Base-by-base conservation (phyloP, 2,329 filamentous ascomycete genomes). In the Fusarium sulawesiense region DNA sequence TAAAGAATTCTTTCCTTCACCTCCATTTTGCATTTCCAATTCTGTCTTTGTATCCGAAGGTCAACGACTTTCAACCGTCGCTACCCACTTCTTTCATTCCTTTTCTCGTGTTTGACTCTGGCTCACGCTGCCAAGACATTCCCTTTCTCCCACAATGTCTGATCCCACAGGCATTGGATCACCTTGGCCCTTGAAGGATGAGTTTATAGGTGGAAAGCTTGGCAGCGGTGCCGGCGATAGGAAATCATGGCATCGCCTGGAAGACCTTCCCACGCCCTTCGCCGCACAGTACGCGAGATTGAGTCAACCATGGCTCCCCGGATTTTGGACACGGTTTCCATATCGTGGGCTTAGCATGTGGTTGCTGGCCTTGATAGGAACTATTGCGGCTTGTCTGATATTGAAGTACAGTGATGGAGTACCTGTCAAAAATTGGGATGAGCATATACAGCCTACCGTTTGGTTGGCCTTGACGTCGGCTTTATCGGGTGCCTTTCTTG, bases 381-480 rank as follows among this genome's bases (percentile, higher is more conserved):
- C 70, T 2, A 16, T 63, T 2, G 60, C 67, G 5, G 70, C 67
- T 9, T 14, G 61, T 7, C 32, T 73, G 2, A 71, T 73, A 45
- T 53, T 73, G 18, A 46, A 45, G 2, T 68, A 66, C 16, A 73
- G 70, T 9, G 60, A 73, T 16, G 67, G 70, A 14, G 70, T 73
- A 0, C 58, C 70, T 16, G 64, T 73, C 20, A 12, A 50, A 18
- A 32, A 69, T 23, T 73, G 70, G 70, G 60, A 73, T 29, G 41
- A 71, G 20, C 44, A 34, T 2, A 65, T 73, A 16, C 70, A 73
- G 18, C 70, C 70, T 4, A 73, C 70, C 0, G 70, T 73, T 6
- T 73, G 70, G 70, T 46, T 73, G 2, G 67, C 70, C 2, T 61
- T 73, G 64, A 69, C 70, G 5, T 73, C 70, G 11, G 70, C 70